A percentile compares a stretch with the other conserved stretches of the same genome.
Conservation (phyloP, 202 grass and related monocot genomes). For the Dendrocalamus latiflorus region DNA sequence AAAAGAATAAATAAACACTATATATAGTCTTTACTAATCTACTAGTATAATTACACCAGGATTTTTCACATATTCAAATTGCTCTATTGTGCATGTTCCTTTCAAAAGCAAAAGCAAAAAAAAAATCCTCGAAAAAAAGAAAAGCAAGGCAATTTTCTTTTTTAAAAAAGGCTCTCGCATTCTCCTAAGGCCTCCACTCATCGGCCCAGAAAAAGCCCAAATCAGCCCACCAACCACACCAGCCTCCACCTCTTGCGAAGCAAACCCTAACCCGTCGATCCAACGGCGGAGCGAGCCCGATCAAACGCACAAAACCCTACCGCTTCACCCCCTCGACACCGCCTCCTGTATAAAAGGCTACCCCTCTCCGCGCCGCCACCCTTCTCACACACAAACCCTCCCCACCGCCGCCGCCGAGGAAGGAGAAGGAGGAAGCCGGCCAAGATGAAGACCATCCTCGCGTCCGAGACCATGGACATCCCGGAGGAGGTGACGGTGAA, state of each 20-base stretch:
- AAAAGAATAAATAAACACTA: too few relatives aligned
- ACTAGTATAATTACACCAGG: too few relatives aligned
- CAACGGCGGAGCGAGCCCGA: neutral
- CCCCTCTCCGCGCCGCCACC: neutral
- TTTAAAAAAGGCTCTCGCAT: too few relatives aligned
- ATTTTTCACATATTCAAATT: too few relatives aligned
- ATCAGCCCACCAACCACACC: neutral
- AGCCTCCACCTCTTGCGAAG: neutral
- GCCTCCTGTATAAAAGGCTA: neutral
- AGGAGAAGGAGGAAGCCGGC: neutral
- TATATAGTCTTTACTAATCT: neutral
- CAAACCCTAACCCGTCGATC: conserved; percentile 7
- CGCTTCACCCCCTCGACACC: neutral
- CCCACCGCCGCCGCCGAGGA: neutral
- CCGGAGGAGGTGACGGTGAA: conserved; percentile 70
- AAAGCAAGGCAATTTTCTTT: too few relatives aligned
- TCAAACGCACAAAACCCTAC: conserved; percentile 7
- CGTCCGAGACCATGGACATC: conserved; percentile 83
- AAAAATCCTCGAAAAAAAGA: neutral
- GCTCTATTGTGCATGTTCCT: neutral
- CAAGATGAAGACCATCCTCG: conserved; percentile 89
- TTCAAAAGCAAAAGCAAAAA: neutral
- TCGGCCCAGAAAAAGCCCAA: neutral
- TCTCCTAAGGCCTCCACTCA: too few relatives aligned
- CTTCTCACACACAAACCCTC: neutral